A percentile compares a stretch with the other conserved stretches of the same genome.
These are phyloP conservation scores for Diaporthe sp. DNA, from an alignment of 2,329 filamentous ascomycete genomes.

Conservation along the genomic window DNA sequence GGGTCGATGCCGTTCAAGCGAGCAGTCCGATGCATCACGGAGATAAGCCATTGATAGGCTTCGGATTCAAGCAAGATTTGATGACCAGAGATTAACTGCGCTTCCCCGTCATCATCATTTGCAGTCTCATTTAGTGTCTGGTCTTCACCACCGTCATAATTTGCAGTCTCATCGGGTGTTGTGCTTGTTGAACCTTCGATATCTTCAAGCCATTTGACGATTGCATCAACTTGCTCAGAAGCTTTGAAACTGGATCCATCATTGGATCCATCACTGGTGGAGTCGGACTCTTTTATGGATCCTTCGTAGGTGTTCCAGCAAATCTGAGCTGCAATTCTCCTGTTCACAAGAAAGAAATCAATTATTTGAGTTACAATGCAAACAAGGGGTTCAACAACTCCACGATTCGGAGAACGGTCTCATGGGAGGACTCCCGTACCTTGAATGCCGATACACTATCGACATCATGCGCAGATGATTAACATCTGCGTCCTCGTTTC, in stretches of 20 bases:
- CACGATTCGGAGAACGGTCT: not conserved
- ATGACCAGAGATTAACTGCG: not conserved
- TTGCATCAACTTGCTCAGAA: too few relatives aligned
- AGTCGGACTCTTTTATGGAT: not conserved
- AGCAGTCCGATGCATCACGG: not conserved
- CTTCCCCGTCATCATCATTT: not conserved
- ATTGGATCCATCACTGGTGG: not conserved
- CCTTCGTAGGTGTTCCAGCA: rapidly evolving
- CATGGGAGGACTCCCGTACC: not conserved
- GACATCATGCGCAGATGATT: not conserved
- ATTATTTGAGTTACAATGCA: not conserved
- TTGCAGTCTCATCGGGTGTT: not conserved
- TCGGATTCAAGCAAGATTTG: not conserved
- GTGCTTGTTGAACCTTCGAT: not conserved
- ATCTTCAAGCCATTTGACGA: not conserved
- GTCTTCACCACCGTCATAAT: not conserved
- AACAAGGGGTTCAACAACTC: not conserved
- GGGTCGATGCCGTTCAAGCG: not conserved
- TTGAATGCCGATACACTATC: not conserved
- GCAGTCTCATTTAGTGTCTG: not conserved
- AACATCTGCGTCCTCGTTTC: too few relatives aligned
- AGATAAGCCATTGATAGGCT: not conserved
- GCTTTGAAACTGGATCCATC: too few relatives aligned
- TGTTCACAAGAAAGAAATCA: not conserved
- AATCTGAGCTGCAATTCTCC: not conserved